phyloP scores from a whole-genome alignment of 305 asterid genomes.

The Fraxinus greggii region DNA sequence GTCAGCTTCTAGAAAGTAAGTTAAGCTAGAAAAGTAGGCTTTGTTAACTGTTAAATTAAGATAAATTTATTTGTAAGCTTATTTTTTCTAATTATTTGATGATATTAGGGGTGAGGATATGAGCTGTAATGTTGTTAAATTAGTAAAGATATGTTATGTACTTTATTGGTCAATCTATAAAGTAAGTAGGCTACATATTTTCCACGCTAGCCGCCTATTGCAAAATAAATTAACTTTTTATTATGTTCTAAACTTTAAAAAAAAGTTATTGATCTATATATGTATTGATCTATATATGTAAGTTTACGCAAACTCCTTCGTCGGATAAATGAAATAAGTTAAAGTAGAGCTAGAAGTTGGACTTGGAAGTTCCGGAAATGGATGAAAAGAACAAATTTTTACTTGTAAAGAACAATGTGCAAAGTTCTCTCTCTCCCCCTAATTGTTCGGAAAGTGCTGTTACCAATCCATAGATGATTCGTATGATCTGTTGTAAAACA shows the following conservation, averaged over 20 bases:
- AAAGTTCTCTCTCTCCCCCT: neutral
- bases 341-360: neutral
- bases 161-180: neutral
- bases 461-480: neutral
- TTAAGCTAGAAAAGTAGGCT: neutral
- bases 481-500: neutral
- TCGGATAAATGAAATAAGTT: neutral
- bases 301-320: neutral
- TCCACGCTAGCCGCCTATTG: neutral
- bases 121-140: neutral
- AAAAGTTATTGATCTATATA: neutral
- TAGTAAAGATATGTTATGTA: neutral
- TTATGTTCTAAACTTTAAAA: neutral
- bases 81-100: neutral
- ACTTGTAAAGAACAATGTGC: neutral
- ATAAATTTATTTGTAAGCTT: neutral
- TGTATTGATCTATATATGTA: neutral
- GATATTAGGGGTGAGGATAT: neutral
- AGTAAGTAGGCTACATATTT: neutral
- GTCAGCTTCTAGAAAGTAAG: neutral
- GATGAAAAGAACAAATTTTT: neutral
- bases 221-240: neutral
- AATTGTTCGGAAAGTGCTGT: neutral
- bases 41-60: neutral
- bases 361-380: neutral